These are phyloP conservation scores for Saccharomycopsis sp. DNA, from an alignment of 805 yeast genomes.

Conservation along the genomic window DNA sequence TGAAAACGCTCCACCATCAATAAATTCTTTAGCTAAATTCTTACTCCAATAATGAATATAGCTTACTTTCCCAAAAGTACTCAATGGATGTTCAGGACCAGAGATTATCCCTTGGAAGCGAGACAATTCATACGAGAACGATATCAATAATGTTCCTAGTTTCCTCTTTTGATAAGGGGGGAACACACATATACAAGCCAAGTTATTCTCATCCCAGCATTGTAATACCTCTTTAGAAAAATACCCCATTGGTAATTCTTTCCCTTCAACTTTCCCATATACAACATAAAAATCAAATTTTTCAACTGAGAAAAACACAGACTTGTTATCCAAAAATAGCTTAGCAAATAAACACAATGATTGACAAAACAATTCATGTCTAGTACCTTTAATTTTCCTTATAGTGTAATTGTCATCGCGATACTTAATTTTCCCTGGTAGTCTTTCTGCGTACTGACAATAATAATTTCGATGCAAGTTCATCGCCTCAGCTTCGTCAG, in stretches of 20 bases:
- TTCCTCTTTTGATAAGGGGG: constrained; percentile 85
- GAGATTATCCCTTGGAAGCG: constrained; percentile 55
- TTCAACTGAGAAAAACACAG: constrained; percentile 74
- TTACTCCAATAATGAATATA: constrained; percentile 75
- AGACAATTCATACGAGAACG: constrained; percentile 76
- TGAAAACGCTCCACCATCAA: constrained; percentile 33
- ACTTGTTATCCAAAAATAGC: constrained; percentile 82
- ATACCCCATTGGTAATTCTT: constrained; percentile 71
- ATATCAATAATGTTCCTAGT: constrained; percentile 73
- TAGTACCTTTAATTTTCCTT: constrained; percentile 59
- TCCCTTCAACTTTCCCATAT: constrained; percentile 42
- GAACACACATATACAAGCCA: constrained; percentile 85
- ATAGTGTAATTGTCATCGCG: constrained; percentile 50
- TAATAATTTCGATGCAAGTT: constrained; percentile 40
- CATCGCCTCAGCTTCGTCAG: constrained; percentile 41
- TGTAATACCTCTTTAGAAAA: constrained; percentile 83
- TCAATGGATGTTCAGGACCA: constrained; percentile 90
- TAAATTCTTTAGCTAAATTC: constrained; percentile 37
- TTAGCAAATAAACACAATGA: constrained; percentile 79
- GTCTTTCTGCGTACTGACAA: constrained; percentile 38
- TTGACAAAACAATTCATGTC: constrained; percentile 67
- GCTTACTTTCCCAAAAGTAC: constrained; percentile 70
- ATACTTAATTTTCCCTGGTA: constrained; percentile 68
- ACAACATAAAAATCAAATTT: constrained; percentile 73
- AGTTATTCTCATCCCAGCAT: constrained; percentile 68